Conservation (phyloP, 2,329 filamentous ascomycete species). For the Venturiaceae sp. region DNA sequence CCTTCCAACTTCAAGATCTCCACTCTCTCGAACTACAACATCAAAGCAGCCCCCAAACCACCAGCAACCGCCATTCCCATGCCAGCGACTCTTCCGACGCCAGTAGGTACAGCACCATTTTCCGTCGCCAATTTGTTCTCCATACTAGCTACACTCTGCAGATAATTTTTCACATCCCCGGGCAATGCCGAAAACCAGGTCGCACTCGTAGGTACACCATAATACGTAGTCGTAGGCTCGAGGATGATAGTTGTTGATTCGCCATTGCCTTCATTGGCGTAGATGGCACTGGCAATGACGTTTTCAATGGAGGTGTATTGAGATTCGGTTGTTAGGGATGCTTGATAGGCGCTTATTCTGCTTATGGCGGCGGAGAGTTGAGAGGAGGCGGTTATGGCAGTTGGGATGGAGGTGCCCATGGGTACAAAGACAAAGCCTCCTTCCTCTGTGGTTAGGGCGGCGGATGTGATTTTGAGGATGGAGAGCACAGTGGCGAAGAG, state of each 20-base stretch:
- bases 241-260: not conserved
- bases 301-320: not conserved
- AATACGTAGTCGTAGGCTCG: not conserved
- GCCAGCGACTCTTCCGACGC: not conserved
- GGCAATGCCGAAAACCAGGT: not conserved
- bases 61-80: not conserved
- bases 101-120: not conserved
- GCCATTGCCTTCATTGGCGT: not conserved
- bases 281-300: not conserved
- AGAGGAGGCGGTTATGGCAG: not conserved
- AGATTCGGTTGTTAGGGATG: not conserved
- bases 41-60: not conserved
- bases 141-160: not conserved
- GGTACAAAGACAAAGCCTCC: not conserved
- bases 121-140: not conserved
- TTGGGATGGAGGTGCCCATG: too few relatives aligned
- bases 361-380: not conserved
- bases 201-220: not conserved
- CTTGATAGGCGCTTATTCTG: not conserved
- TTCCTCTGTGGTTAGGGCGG: not conserved
- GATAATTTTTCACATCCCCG: not conserved
- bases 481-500: not conserved
- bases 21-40: not conserved
- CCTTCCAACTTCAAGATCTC: too few relatives aligned
- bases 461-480: not conserved